These are phyloP conservation scores for Flaveria bidentis DNA, from an alignment of 129 eudicot species.

Conservation along the genomic window DNA sequence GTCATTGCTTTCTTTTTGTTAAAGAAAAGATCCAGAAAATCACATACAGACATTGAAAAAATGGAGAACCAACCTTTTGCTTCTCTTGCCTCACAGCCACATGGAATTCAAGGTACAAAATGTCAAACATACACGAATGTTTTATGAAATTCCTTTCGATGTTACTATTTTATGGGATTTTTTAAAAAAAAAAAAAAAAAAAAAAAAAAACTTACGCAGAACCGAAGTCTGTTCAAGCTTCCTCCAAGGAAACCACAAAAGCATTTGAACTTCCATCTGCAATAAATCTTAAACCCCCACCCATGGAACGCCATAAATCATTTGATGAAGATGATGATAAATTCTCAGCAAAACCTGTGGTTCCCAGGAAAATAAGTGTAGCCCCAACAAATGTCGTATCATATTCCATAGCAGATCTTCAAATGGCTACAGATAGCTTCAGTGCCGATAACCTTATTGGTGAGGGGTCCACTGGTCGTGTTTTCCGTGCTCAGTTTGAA, in stretches of 20 bases:
- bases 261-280: constrained; percentile 58
- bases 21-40: constrained; percentile 61
- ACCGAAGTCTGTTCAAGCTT: constrained; percentile 54
- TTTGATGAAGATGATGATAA: constrained; percentile 83
- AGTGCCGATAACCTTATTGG: constrained; percentile 76
- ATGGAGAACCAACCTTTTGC: constrained; percentile 72
- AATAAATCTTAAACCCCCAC: constrained; percentile 82
- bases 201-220: constrained; percentile 40
- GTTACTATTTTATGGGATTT: not conserved
- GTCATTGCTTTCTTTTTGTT: constrained; percentile 69
- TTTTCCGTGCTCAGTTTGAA: constrained; percentile 81
- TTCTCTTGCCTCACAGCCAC: constrained; percentile 64
- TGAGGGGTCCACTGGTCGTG: constrained; percentile 93
- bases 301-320: constrained; percentile 75
- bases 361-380: constrained; percentile 57
- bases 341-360: constrained; percentile 57
- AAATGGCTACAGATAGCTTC: constrained; percentile 92
- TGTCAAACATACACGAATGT: not conserved
- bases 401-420: constrained; percentile 91
- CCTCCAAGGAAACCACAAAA: constrained; percentile 48
- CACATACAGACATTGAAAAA: constrained; percentile 73
- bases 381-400: constrained; percentile 62
- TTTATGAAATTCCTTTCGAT: not conserved
- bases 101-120: constrained; percentile 60
- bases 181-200: too few species aligned